Evolutionary conservation across 208 protist species (phyloP), one percentile per base, ranked within the genome.

Genomic region (Trypanosoma rangeli): DNA sequence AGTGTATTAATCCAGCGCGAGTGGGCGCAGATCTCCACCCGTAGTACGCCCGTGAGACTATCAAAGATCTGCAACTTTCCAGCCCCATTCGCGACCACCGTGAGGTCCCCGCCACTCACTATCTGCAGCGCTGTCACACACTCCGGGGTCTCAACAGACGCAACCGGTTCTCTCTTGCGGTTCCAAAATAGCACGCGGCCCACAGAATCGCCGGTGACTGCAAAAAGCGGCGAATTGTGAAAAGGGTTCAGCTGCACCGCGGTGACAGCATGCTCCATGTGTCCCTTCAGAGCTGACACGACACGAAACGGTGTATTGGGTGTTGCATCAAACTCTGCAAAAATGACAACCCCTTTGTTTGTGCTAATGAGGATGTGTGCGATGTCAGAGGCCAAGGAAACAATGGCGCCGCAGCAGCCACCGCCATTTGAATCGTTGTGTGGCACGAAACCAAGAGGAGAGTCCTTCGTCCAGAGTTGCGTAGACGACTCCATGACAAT

Each of bases 1-100:
- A 93, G 67, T 8, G 70, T 62, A 48, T 85, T 80, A 73, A 93
- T 87, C 80, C 84, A 90, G 26, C 81, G 69, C 3, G 85, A 68
- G 73, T 93, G 87, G 20, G 87, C 87, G 46, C 85, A 83, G 5
- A 93, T 74, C 18, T 73, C 71, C 0, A 85, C 35, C 15, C 31
- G 33, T 10, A 75, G 59, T 2, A 66, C 63, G 16, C 85, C 87
- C 4, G 48, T 81, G n/a, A 22, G 60, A 3, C 61, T 59, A 10
- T 65, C 56, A 31, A 84, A 59, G 3, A 93, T n/a, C 10, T 71
- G 57, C 31, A 93, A 64, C 49, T 82, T 82, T 5, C 87, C 87
- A 13, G 77, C 66, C 20, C 85, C 83, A 33, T 82, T 87, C 20
- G 80, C 80, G 12, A 75, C 79, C 5, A 82, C 87, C 5, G 82